Conservation (phyloP, 129 eudicot genomes). For the sunflower (Helianthus annuus) region HanXRQr2.0-SUNRISE NC_035441.2:113582259-113582758, state of each 20-base stretch:
- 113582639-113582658: constrained; percentile 72
- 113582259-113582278: constrained; percentile 49
- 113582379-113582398: constrained; percentile 75
- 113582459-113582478: constrained; percentile 41
- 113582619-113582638: constrained; percentile 95
- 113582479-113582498: constrained; percentile 56
- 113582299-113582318: constrained; percentile 70
- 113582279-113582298: constrained; percentile 31
- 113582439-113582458: constrained; percentile 47
- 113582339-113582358: constrained; percentile 52
- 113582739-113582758: constrained; percentile 53
- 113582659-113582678: constrained; percentile 81
- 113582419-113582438: constrained; percentile 60
- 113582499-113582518: constrained; percentile 47
- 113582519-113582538: constrained; percentile 68
- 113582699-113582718: constrained; percentile 52
- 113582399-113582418: constrained; percentile 67
- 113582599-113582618: constrained; percentile 74
- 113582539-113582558: constrained; percentile 48
- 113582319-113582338: constrained; percentile 67
- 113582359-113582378: constrained; percentile 39
- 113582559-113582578: constrained; percentile 69
- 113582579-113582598: constrained; percentile 67
- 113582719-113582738: constrained; percentile 84
- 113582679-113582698: constrained; percentile 60